Conservation (phyloP, 108 stramenopile species). For the Fistulifera pelliculosa region DNA sequence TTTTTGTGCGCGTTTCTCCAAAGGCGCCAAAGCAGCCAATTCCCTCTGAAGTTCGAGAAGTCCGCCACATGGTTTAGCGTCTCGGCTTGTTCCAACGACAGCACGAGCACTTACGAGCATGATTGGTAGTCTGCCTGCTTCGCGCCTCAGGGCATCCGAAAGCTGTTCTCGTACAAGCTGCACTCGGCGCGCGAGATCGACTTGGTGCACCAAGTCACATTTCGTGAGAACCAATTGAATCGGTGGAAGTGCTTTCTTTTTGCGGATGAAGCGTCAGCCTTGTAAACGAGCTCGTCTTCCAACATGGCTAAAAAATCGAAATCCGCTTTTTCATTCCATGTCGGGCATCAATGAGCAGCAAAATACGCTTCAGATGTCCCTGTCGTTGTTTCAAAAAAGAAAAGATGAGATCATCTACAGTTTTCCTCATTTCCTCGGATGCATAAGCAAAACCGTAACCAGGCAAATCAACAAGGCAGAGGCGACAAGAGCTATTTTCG, state of each 20-base stretch:
- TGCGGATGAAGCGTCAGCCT: background rate
- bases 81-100: constrained; percentile 2
- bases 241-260: constrained; percentile 43
- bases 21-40: constrained; percentile 44
- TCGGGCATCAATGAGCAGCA: constrained; percentile 69
- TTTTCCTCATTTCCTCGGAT: constrained; percentile 23
- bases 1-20: background rate
- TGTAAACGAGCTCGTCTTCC: constrained; percentile 13
- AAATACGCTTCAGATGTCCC: constrained; percentile 51
- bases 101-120: constrained; percentile 72
- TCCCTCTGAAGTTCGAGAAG: constrained; percentile 71
- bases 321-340: constrained; percentile 76
- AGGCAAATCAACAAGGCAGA: constrained; percentile 66
- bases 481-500: background rate
- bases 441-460: constrained; percentile 86
- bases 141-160: constrained; percentile 54
- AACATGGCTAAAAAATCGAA: constrained; percentile 47
- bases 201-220: constrained; percentile 69
- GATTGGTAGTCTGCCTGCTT: constrained; percentile 60
- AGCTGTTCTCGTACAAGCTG: constrained; percentile 51
- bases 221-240: constrained; percentile 81
- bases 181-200: constrained; percentile 64
- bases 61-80: constrained; percentile 37
- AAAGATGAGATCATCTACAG: constrained; percentile 57
- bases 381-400: constrained; percentile 44